These are phyloP conservation scores for Phytophthora boehmeriae DNA, from an alignment of 352 stramenopile genomes.

Conservation along the genomic window DNA sequence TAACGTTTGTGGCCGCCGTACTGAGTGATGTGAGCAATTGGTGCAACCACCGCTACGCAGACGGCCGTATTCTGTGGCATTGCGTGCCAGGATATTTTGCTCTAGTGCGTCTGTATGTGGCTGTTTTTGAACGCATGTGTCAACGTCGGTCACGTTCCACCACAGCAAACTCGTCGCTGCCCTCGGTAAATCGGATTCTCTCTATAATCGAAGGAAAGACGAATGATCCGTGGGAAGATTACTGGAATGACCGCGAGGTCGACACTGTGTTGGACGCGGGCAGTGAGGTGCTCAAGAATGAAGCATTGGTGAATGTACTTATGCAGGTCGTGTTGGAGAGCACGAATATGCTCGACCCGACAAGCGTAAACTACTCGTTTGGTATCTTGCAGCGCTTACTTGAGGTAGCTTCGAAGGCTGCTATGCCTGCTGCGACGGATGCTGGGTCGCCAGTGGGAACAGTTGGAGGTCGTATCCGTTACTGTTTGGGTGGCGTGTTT, in stretches of 20 bases:
- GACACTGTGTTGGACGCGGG: conserved; percentile 60
- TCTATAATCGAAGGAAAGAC: conserved; percentile 58
- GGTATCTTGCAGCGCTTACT: conserved; percentile 80
- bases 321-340: conserved; percentile 83
- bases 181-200: conserved; percentile 61
- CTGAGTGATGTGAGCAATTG: conserved; percentile 67
- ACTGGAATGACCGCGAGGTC: conserved; percentile 72
- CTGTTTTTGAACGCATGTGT: conserved; percentile 79
- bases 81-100: conserved; percentile 81
- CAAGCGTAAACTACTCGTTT: conserved; percentile 87
- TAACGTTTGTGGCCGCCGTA: conserved; percentile 75
- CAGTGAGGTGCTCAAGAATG: conserved; percentile 71
- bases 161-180: conserved; percentile 30
- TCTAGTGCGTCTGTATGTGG: conserved; percentile 67
- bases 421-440: conserved; percentile 32
- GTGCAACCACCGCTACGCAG: conserved; percentile 50
- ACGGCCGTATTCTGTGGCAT: conserved; percentile 67
- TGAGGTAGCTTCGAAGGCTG: conserved; percentile 55
- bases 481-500: conserved; percentile 52
- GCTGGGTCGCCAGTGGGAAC: conserved; percentile 20
- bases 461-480: conserved; percentile 37
- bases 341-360: conserved; percentile 83
- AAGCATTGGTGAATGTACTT: conserved; percentile 70
- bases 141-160: conserved; percentile 59
- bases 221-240: conserved; percentile 73